Base-by-base conservation (phyloP, 768 basidiomycete genomes). In the Hemileccinum rubropunctum region DNA sequence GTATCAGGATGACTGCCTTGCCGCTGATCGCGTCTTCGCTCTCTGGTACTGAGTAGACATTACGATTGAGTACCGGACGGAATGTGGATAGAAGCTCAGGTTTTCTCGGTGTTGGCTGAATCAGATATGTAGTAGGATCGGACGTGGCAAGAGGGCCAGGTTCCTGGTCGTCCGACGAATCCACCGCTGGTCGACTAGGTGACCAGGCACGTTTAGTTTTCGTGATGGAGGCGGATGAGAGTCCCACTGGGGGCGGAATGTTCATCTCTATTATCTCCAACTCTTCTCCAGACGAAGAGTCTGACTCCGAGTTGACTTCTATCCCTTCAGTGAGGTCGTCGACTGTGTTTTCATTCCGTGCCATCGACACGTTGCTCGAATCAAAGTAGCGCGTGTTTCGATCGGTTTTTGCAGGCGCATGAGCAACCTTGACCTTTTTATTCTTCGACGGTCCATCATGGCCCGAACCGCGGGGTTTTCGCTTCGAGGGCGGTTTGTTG, bases 91-190 rank as follows among this genome's bases (percentile, higher is more conserved):
- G 62, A 7, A 62, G 17, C 5, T 56, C 49, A 2, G 55, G 47
- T 46, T 54, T 52, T 53, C 14, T 48, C 23, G 48, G 37, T 35
- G 44, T 21, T 21, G 47, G 27, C 6, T 27, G 33, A 1, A 28
- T 18, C 21, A 23, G 15, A 42, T 34, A n/a, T 4, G 20, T 17
- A 8, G 36, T 6, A 9, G 50, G 51, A 8, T 35, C 51, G 8
- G 47, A 38, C 23, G 26, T 42, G 7, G 37, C 56, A 11, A 52
- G 53, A 6, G 54, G 58, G 14, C 55, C 69, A 26, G 42, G 54
- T 1, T 61, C 60, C n/a, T 74, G 77, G 36, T 76, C 76, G 14
- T 77, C 76, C 0, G 79, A 79, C 2, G 79, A 80, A 52, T 78
- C 77, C 1, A 58, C 53, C 7, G 75, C 13, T 26, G 76, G 77